Evolutionary conservation across 2,329 filamentous ascomycete species (phyloP).

Genomic region (Ceratocystis huliohia): DNA sequence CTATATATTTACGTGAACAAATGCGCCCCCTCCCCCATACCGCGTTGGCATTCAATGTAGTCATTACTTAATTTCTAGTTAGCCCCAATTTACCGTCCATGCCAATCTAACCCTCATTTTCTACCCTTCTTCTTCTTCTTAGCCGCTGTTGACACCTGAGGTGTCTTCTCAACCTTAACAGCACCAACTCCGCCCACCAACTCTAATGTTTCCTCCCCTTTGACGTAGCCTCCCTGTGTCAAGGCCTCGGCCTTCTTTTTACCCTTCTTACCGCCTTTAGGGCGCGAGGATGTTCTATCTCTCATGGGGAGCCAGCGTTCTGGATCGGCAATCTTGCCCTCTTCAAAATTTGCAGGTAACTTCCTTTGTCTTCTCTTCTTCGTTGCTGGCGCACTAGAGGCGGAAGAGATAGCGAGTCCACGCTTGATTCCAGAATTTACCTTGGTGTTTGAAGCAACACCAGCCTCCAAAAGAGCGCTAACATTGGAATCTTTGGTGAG

Average conservation of each 20-base stretch:
- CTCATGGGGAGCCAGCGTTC: conserved; percentile 88
- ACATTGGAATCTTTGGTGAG: conserved; percentile 51
- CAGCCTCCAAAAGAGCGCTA: conserved; percentile 49
- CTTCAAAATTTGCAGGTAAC: conserved; percentile 61
- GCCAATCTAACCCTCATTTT: conserved; percentile 31
- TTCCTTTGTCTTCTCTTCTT: conserved; percentile 49
- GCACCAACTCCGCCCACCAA: conserved; percentile 50
- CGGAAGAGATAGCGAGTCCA: conserved; percentile 26
- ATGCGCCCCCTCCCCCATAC: neutral
- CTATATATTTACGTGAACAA: neutral
- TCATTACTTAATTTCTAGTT: neutral
- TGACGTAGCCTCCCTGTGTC: conserved; percentile 75
- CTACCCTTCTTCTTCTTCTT: conserved; percentile 37
- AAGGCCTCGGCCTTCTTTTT: conserved; percentile 66
- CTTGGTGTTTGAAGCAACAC: conserved; percentile 39
- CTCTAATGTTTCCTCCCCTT: conserved; percentile 56
- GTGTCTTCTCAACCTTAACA: conserved; percentile 51
- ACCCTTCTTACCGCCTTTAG: conserved; percentile 77
- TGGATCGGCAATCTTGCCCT: conserved; percentile 68
- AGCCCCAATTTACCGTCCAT: neutral
- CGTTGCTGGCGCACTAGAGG: conserved; percentile 28
- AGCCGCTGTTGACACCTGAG: conserved; percentile 24
- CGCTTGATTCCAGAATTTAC: conserved; percentile 36
- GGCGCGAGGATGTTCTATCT: conserved; percentile 76
- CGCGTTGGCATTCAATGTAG: neutral